These are phyloP conservation scores for Centella asiatica DNA, from an alignment of 129 eudicot species.

Conservation along the genomic window DNA sequence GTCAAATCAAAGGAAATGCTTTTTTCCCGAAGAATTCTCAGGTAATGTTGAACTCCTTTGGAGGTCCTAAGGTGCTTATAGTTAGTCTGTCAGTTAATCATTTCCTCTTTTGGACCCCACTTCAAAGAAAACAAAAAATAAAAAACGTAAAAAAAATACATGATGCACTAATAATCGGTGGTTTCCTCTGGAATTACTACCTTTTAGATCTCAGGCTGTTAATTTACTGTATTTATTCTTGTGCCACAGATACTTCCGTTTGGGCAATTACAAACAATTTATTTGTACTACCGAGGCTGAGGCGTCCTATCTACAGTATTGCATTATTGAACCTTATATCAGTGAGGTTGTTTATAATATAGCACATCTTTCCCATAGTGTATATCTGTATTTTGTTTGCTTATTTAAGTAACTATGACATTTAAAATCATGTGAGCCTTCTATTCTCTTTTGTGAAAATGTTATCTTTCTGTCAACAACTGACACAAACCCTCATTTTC, in stretches of 20 bases:
- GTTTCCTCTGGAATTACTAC: too few relatives aligned
- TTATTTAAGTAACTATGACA: too few relatives aligned
- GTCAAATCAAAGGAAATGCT: constrained; percentile 62
- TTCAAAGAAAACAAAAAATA: too few relatives aligned
- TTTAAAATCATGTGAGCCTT: too few relatives aligned
- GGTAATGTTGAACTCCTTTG: constrained; percentile 25
- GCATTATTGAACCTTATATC: constrained; percentile 58
- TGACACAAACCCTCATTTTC: not conserved
- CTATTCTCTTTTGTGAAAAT: too few relatives aligned
- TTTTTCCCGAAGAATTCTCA: constrained; percentile 55
- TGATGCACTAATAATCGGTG: too few relatives aligned
- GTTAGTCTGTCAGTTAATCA: not conserved
- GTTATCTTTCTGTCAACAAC: not conserved
- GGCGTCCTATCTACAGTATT: constrained; percentile 70
- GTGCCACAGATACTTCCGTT: constrained; percentile 41
- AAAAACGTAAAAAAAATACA: too few relatives aligned
- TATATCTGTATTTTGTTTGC: not conserved
- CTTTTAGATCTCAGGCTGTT: too few relatives aligned
- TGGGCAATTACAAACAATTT: constrained; percentile 65
- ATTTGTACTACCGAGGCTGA: constrained; percentile 40
- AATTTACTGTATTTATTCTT: not conserved
- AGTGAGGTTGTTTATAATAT: constrained; percentile 34
- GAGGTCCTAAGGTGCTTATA: not conserved
- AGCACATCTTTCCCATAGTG: not conserved
- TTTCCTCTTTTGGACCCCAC: too few relatives aligned